Conservation (phyloP, 306 rosid genomes). For the Vigna hirtella region DNA sequence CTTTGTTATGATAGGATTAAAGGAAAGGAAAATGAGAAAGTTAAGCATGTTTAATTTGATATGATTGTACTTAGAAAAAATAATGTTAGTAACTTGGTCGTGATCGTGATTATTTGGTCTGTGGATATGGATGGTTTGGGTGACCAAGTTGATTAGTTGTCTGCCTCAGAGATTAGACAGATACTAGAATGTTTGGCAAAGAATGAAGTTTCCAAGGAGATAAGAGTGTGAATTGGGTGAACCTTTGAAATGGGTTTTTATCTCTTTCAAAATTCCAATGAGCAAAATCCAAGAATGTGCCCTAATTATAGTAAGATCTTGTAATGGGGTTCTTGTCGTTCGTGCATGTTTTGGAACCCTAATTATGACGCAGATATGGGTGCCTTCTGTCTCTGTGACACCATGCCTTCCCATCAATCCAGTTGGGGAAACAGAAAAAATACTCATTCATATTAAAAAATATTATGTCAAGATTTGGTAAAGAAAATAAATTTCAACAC, state of each 20-base stretch:
- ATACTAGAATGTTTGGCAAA: conserved; percentile 32
- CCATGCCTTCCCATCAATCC: conserved; percentile 16
- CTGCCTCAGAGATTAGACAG: not conserved
- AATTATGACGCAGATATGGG: conserved; percentile 9
- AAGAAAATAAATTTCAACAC: too few relatives aligned
- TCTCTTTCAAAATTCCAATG: conserved; percentile 31
- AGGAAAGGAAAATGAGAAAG: not conserved
- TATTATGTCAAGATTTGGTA: too few relatives aligned
- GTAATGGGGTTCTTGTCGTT: conserved; percentile 40
- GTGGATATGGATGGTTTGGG: conserved; percentile 15
- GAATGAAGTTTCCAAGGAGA: conserved; percentile 33
- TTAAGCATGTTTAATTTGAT: conserved; percentile 1
- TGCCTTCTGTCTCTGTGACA: not conserved
- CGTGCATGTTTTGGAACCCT: conserved; percentile 26
- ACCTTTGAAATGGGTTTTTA: not conserved
- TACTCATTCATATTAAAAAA: too few relatives aligned
- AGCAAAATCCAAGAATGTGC: conserved; percentile 34
- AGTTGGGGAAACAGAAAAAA: too few relatives aligned
- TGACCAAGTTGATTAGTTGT: conserved; percentile 9
- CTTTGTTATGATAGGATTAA: conserved; percentile 3
- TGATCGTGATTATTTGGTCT: conserved; percentile 43
- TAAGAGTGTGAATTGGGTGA: conserved; percentile 34
- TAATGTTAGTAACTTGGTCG: conserved; percentile 45
- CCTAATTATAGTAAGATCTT: conserved; percentile 34
- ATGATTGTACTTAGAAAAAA: conserved; percentile 33